Conservation (phyloP, 2,329 filamentous ascomycete genomes). For the Endoconidiophora polonica region DNA sequence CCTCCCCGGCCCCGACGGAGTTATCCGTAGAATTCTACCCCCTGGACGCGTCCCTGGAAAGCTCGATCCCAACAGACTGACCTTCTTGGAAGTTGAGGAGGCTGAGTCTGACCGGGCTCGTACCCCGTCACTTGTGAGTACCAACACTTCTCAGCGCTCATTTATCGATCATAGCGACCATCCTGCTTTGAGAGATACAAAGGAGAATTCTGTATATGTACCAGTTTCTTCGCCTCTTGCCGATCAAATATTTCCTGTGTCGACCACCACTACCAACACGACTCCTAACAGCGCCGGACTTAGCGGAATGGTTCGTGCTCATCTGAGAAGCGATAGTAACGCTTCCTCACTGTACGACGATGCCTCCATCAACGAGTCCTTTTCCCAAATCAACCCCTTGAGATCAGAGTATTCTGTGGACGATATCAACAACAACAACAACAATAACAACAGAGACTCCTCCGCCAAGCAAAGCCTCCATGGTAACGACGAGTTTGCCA, state of each 20-base stretch:
- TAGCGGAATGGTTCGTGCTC: conserved; percentile 67
- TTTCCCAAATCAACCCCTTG: conserved; percentile 18
- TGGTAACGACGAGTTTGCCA: conserved; percentile 48
- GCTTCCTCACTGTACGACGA: conserved; percentile 60
- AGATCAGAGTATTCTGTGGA: conserved; percentile 22
- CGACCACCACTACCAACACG: conserved; percentile 2
- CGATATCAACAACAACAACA: not conserved
- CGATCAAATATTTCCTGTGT: conserved; percentile 48
- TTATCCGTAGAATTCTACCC: not conserved
- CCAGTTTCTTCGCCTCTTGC: conserved; percentile 36
- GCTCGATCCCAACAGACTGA: conserved; percentile 16
- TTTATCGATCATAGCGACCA: conserved; percentile 12
- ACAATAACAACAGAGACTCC: not conserved
- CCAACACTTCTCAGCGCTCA: conserved; percentile 6
- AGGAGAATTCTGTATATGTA: too few relatives aligned
- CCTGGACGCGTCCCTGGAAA: conserved; percentile 9
- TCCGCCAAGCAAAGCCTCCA: not conserved
- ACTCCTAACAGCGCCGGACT: conserved; percentile 34
- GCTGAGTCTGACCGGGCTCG: conserved; percentile 19
- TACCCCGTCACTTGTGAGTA: conserved; percentile 9
- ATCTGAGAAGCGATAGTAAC: conserved; percentile 67
- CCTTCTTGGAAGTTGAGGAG: conserved; percentile 31
- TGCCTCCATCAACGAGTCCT: conserved; percentile 22
- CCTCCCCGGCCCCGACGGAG: not conserved
- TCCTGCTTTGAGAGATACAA: conserved; percentile 8